phyloP scores from a whole-genome alignment of 225 moss, liverwort and hornwort species.

The Marchantia paleacea region DNA sequence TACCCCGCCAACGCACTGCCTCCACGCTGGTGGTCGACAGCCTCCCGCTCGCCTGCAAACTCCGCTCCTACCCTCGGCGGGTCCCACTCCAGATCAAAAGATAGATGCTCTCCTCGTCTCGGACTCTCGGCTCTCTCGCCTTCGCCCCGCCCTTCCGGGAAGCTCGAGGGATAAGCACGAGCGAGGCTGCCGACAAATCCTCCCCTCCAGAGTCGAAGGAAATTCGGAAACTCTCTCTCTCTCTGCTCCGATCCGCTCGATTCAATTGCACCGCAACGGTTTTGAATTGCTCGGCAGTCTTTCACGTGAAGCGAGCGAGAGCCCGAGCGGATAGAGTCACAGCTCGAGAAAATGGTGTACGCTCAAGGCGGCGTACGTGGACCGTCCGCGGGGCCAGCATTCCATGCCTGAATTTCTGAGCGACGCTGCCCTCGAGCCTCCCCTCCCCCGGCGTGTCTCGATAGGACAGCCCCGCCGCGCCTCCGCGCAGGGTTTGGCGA shows the following conservation, averaged over 20 bases:
- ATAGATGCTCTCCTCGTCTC: not conserved
- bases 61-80: slow-evolving; percentile 13
- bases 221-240: no score
- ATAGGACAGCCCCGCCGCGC: no score
- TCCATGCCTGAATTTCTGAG: not conserved
- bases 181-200: not conserved
- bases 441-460: not conserved
- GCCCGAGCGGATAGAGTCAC: not conserved
- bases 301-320: no score
- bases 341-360: not conserved
- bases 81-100: slow-evolving; percentile 6
- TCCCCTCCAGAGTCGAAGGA: not conserved
- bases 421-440: not conserved
- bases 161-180: slow-evolving; percentile 8
- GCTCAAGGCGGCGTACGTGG: not conserved
- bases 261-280: no score
- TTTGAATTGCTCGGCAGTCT: no score
- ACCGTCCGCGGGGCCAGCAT: not conserved
- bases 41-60: slow-evolving; percentile 12
- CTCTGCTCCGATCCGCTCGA: no score
- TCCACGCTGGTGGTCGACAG: slow-evolving; percentile 8
- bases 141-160: not conserved
- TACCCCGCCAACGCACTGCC: slow-evolving; percentile 4
- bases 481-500: not conserved
- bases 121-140: not conserved